A percentile compares a stretch with the other conserved stretches of the same genome.
Evolutionary conservation across 78 protist species (phyloP).

Genomic region (Dictyostelium brefeldianum): DNA sequence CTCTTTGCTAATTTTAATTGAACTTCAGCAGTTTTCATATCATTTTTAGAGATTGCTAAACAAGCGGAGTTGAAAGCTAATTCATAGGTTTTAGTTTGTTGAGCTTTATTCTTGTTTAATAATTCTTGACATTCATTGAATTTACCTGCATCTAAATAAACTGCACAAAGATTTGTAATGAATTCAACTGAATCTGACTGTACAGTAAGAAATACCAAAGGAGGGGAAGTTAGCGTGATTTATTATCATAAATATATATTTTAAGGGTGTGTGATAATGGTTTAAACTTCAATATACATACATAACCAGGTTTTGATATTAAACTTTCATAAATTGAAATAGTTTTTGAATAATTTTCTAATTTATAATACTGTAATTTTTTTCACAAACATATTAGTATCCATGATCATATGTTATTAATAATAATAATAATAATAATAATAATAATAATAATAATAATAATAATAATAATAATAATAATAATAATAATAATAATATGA

Average conservation of each 20-base stretch:
- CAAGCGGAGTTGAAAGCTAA: constrained; percentile 75
- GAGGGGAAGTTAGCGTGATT: background rate
- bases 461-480: background rate
- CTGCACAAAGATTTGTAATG: constrained; percentile 66
- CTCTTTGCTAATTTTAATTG: constrained; percentile 78
- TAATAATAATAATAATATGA: background rate
- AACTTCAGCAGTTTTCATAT: constrained; percentile 68
- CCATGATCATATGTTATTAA: background rate
- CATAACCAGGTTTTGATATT: constrained; percentile 65
- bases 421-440: background rate
- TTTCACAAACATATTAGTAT: background rate
- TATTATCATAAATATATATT: background rate
- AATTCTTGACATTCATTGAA: constrained; percentile 64
- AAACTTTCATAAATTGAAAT: constrained; percentile 65
- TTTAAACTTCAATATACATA: too few relatives aligned
- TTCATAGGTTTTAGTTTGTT: constrained; percentile 49
- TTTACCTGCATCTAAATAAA: constrained; percentile 74
- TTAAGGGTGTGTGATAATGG: too few relatives aligned
- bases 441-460: background rate
- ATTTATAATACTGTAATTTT: constrained; percentile 61
- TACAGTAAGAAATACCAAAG: too few relatives aligned
- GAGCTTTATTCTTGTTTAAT: constrained; percentile 28
- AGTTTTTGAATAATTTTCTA: constrained; percentile 67
- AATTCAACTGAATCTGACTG: constrained; percentile 56
- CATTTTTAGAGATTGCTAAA: constrained; percentile 33